Conservation (phyloP, 371 early-diverging fungal genomes). For the Actinomucor elegans region DNA sequence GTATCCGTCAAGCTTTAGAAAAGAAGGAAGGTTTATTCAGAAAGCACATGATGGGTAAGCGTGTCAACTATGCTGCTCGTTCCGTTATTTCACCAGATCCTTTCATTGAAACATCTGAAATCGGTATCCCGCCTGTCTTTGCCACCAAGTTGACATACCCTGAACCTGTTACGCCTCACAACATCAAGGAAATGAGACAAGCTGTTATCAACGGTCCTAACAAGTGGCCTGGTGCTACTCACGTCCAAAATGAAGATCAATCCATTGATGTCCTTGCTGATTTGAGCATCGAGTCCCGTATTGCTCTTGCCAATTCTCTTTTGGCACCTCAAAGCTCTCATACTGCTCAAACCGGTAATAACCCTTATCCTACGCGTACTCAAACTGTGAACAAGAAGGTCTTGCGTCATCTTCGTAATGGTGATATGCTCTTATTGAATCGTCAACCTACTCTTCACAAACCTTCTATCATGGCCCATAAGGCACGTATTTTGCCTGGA, state of each 20-base stretch:
- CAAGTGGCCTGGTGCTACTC: slow-evolving; percentile 98
- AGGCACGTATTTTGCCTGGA: slow-evolving; percentile 94
- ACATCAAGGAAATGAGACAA: slow-evolving; percentile 87
- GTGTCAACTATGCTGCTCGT: slow-evolving; percentile 99
- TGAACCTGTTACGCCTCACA: slow-evolving; percentile 97
- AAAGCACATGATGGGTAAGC: slow-evolving; percentile 99
- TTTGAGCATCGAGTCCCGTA: slow-evolving; percentile 87
- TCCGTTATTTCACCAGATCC: slow-evolving; percentile 99
- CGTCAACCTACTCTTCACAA: slow-evolving; percentile 99
- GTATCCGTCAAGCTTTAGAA: slow-evolving; percentile 97
- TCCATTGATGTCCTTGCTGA: slow-evolving; percentile 71
- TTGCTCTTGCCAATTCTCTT: slow-evolving; percentile 95
- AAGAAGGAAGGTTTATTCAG: slow-evolving; percentile 99
- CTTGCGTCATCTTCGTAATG: slow-evolving; percentile 94
- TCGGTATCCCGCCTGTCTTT: slow-evolving; percentile 98
- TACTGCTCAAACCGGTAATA: slow-evolving; percentile 42
- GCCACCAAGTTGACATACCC: slow-evolving; percentile 98
- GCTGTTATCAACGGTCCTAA: slow-evolving; percentile 99
- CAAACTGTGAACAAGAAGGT: slow-evolving; percentile 93
- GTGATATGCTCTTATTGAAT: slow-evolving; percentile 98
- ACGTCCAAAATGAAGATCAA: slow-evolving; percentile 94
- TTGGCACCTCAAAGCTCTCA: slow-evolving; percentile 78
- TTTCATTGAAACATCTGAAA: slow-evolving; percentile 97
- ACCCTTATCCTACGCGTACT: slow-evolving; percentile 61
- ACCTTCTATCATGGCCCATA: slow-evolving; percentile 99